Evolutionary conservation across 2,329 filamentous ascomycete genomes (phyloP).

Genomic region (Fonsecaea erecta): DNA sequence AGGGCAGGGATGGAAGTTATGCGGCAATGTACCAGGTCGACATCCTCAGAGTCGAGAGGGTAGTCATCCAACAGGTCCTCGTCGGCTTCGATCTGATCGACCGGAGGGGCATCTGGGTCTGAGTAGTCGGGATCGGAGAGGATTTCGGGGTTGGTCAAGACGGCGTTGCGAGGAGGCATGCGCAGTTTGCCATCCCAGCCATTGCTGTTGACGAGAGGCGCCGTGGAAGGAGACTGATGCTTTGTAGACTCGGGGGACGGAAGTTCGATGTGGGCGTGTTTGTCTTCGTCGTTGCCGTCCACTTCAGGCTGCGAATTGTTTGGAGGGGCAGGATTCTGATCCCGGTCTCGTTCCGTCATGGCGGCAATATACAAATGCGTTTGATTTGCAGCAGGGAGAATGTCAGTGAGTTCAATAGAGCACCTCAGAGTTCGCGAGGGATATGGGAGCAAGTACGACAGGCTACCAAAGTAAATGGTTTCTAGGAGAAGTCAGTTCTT

Average conservation of each 20-base stretch:
- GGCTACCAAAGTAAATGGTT: neutral
- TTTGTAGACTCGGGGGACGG: conserved; percentile 9
- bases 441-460: neutral
- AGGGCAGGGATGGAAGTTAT: conserved; percentile 78
- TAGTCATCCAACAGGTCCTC: conserved; percentile 70
- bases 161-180: conserved; percentile 63
- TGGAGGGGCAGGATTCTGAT: conserved; percentile 14
- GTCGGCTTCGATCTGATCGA: conserved; percentile 78
- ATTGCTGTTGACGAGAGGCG: conserved; percentile 43
- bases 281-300: conserved; percentile 9
- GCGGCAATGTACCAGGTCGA: conserved; percentile 87
- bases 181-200: conserved; percentile 55
- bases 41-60: conserved; percentile 61
- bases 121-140: conserved; percentile 85
- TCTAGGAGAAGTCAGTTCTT: neutral
- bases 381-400: neutral
- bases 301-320: conserved; percentile 4
- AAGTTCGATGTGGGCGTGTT: conserved; percentile 27
- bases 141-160: conserved; percentile 77
- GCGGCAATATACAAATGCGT: neutral
- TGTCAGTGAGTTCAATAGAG: neutral
- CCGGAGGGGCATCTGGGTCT: conserved; percentile 68
- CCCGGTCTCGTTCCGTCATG: conserved; percentile 22
- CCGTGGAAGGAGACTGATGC: conserved; percentile 11
- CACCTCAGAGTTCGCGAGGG: neutral